A percentile compares a stretch with the other conserved stretches of the same genome.
These are phyloP conservation scores for Sporisorium graminicola DNA, from an alignment of 1,284 basidiomycete species.

Conservation along the genomic window DNA sequence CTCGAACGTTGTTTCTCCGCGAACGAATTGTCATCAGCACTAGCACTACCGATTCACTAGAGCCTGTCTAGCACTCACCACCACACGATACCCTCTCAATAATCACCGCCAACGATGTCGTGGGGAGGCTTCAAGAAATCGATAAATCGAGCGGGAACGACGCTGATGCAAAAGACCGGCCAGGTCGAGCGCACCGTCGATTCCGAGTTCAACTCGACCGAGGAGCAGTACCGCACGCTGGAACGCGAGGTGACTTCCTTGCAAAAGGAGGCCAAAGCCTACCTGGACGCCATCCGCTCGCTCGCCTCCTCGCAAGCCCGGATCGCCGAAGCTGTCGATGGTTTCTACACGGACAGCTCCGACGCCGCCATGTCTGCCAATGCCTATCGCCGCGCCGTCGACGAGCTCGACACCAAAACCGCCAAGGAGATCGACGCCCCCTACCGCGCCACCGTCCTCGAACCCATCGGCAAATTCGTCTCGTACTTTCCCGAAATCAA, in stretches of 20 bases:
- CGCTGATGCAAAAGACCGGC: constrained; percentile 81
- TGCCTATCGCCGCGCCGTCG: constrained; percentile 93
- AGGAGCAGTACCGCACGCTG: constrained; percentile 87
- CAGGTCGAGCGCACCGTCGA: constrained; percentile 97
- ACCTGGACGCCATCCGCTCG: constrained; percentile 87
- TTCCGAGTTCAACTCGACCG: constrained; percentile 91
- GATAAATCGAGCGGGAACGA: constrained; percentile 90
- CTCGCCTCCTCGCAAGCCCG: constrained; percentile 94
- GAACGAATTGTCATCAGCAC: no score
- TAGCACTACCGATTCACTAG: no score
- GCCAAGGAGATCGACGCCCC: constrained; percentile 90
- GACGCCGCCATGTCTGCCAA: constrained; percentile 94
- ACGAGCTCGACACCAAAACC: constrained; percentile 89
- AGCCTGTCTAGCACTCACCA: neutral
- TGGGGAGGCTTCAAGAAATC: constrained; percentile 86
- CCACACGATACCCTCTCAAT: neutral
- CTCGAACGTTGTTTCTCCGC: no score
- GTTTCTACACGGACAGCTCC: constrained; percentile 80
- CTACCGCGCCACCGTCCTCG: constrained; percentile 92
- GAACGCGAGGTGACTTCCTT: constrained; percentile 75
- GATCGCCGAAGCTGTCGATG: constrained; percentile 91
- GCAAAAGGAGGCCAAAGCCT: constrained; percentile 95
- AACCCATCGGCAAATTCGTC: constrained; percentile 92
- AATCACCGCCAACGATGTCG: constrained; percentile 54
- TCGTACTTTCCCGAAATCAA: constrained; percentile 95